These are phyloP conservation scores for Spergularia bocconei DNA, from an alignment of 148 eudicot species.

Conservation along the genomic window DNA sequence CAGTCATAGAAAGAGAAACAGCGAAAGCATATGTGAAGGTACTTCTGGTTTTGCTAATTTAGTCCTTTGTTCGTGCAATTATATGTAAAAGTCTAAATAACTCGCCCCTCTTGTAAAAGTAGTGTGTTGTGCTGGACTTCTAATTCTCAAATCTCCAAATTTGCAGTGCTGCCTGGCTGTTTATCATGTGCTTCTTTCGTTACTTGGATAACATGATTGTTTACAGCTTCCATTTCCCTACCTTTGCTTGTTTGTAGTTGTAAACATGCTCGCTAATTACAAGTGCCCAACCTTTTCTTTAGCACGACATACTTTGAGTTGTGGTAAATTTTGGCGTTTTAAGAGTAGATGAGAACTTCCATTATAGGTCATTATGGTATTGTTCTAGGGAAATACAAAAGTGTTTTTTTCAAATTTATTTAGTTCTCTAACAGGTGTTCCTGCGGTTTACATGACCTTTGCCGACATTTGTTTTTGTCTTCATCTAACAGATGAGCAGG, in stretches of 20 bases:
- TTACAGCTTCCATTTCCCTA: neutral
- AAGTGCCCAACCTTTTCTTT: neutral
- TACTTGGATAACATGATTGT: neutral
- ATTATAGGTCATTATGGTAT: neutral
- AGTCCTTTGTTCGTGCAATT: neutral
- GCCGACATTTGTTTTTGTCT: slow-evolving; percentile 6
- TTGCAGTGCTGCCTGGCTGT: neutral
- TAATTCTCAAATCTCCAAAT: neutral
- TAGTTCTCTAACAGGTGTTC: slow-evolving; percentile 4
- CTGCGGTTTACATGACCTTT: neutral
- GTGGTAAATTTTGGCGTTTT: neutral
- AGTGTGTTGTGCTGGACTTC: neutral
- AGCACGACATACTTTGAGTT: neutral
- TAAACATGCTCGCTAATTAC: neutral
- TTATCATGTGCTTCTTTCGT: neutral
- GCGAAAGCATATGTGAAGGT: slow-evolving; percentile 33
- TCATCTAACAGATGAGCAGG: slow-evolving; percentile 33
- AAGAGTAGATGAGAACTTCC: neutral
- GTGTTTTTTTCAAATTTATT: neutral
- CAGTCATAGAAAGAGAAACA: slow-evolving; percentile 27
- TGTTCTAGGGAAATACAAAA: slow-evolving; percentile 7
- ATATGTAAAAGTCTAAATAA: neutral
- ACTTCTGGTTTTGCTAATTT: slow-evolving; percentile 3
- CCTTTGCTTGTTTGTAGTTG: neutral
- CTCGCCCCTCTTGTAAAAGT: neutral